Base-by-base conservation (phyloP, 2,329 filamentous ascomycete species). In the Clarireedia monteithiana region DNA sequence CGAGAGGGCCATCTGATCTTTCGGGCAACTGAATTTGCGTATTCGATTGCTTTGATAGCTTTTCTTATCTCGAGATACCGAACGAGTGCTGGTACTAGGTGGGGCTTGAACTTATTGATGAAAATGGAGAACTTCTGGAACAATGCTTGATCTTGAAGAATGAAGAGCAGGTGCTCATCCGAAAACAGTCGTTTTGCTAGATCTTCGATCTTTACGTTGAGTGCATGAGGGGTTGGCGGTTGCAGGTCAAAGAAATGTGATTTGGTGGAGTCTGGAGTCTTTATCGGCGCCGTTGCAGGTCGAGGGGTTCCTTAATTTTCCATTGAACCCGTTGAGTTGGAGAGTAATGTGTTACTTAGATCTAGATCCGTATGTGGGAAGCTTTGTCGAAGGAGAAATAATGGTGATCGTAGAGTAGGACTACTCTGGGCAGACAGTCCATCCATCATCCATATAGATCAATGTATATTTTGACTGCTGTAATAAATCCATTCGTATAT, bases 1-100 rank as follows among this genome's bases (percentile, higher is more conserved):
- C 2, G n/a, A n/a, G 58, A 55, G 26, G 62, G 59, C 64, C 61
- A 64, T 39, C 54, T 45, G 27, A 65, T 63, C 23, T 55, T 58
- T 26, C 53, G 59, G 1, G 63, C 48, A 24, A 66, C 54, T 48
- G 66, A 53, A 55, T 61, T 60, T 2, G 63, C 62, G 36, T 64
- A 62, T 26, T 64, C 63, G 34, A 64, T 60, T n/a, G 62, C 63
- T 36, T 63, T 63, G 14, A 63, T 58, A 27, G 59, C 62, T 47
- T 63, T 64, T 5, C 59, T 51, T 58, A 63, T 63, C 23, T 64
- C 61, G 6, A 66, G 51, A 38, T 59, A 63, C 38, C 58, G 53
- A 20, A 63, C 27, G 6, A 7, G 36, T 23, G 15, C 26, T n/a
- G 27, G 50, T 20, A 36, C 50, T n/a, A 38, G 12, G 27, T 61